Percentiles rank a stretch among this genome's conserved stretches.
Conservation (phyloP, 2,329 filamentous ascomycete species). For the Apiospora aurea region DNA sequence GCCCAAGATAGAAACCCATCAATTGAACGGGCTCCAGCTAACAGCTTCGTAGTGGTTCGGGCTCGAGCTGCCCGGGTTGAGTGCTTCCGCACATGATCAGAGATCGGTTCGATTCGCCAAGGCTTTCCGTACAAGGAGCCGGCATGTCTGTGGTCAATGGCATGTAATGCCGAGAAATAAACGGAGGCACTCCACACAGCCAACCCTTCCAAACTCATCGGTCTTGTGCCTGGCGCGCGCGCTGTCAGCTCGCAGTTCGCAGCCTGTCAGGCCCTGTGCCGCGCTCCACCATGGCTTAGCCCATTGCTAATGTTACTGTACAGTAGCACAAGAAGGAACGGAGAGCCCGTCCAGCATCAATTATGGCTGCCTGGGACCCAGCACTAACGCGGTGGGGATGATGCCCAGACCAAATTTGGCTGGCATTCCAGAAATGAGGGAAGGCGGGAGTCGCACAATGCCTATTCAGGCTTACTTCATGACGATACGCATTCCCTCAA, state of each 20-base stretch:
- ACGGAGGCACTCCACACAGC: slow-evolving; percentile 9
- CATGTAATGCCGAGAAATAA: slow-evolving; percentile 10
- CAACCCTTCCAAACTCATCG: background rate
- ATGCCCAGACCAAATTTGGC: background rate
- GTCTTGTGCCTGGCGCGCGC: background rate
- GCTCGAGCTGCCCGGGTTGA: background rate
- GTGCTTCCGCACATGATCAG: background rate
- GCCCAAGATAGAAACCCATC: background rate
- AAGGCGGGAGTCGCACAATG: background rate
- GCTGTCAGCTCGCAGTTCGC: background rate
- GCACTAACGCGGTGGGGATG: background rate
- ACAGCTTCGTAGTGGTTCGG: background rate
- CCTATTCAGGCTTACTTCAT: background rate
- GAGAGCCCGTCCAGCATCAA: background rate
- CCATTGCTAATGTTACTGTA: background rate
- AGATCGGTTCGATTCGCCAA: slow-evolving; percentile 6
- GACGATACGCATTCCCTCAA: background rate
- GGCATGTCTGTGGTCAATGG: background rate
- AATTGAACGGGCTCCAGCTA: background rate
- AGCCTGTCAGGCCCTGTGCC: background rate
- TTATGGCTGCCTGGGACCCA: slow-evolving; percentile 9
- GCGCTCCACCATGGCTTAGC: background rate
- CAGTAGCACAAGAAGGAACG: background rate
- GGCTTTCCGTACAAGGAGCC: background rate
- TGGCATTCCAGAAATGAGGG: background rate